A percentile compares a stretch with the other conserved stretches of the same genome.
phyloP scores from a whole-genome alignment of 78 protist genomes.

The Guillardia theta region DNA sequence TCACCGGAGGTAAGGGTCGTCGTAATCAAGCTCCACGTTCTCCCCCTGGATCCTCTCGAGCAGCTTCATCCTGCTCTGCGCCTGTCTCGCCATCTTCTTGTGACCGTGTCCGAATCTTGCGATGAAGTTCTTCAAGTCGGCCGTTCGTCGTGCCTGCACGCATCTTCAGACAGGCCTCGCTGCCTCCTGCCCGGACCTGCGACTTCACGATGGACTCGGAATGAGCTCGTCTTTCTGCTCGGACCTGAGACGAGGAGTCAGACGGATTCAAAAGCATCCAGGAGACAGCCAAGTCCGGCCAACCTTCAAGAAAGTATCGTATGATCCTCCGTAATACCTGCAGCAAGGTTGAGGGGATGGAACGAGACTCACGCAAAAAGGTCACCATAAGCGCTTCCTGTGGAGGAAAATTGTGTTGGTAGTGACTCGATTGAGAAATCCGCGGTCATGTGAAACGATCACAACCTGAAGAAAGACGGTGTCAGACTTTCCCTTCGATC shows the following conservation, averaged over 20 bases:
- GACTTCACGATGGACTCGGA: background rate
- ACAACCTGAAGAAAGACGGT: slow-evolving; percentile 27
- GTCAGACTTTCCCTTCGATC: background rate
- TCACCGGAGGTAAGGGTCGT: slow-evolving; percentile 56
- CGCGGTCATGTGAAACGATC: slow-evolving; percentile 81
- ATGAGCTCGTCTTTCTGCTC: background rate
- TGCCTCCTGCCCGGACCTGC: background rate
- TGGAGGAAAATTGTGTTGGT: slow-evolving; percentile 82
- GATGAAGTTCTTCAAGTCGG: slow-evolving; percentile 12
- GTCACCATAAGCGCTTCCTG: slow-evolving; percentile 26
- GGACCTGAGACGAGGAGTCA: background rate
- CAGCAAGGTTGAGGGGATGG: no score
- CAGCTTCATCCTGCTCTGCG: slow-evolving; percentile 8
- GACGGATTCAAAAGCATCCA: no score
- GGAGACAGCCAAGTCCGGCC: no score
- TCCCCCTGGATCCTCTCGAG: slow-evolving; percentile 22
- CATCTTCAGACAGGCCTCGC: background rate
- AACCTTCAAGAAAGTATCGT: slow-evolving; percentile 51
- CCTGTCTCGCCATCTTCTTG: slow-evolving; percentile 8
- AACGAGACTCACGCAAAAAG: no score
- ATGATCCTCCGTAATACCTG: slow-evolving; percentile 76
- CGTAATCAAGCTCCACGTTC: background rate
- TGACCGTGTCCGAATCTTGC: background rate
- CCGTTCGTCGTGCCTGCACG: background rate
- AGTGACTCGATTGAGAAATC: slow-evolving; percentile 82